These are phyloP conservation scores for Paramecium pentaurelia DNA, from an alignment of 73 alveolate genomes.

Conservation along the genomic window DNA sequence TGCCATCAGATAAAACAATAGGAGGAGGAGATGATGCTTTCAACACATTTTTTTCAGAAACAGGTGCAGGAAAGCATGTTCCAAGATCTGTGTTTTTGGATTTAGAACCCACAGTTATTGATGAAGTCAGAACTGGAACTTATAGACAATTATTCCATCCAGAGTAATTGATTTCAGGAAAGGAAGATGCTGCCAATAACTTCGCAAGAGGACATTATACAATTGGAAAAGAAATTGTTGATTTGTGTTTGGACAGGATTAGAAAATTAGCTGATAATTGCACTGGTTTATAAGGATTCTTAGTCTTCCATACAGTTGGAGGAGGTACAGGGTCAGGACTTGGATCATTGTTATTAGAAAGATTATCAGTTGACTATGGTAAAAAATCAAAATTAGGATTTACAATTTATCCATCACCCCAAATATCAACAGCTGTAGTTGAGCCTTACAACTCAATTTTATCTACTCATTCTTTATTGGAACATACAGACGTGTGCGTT, in stretches of 20 bases:
- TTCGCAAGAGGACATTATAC: slow-evolving; percentile 53
- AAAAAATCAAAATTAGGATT: background rate
- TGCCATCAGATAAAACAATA: background rate
- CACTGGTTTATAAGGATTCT: background rate
- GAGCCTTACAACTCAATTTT: background rate
- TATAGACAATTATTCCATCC: background rate
- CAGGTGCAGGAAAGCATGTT: background rate
- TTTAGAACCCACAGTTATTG: slow-evolving; percentile 58
- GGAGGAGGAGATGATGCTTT: background rate
- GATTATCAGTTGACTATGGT: slow-evolving; percentile 47
- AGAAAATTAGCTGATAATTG: slow-evolving; percentile 34
- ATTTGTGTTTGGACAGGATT: slow-evolving; percentile 16
- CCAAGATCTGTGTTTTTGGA: background rate
- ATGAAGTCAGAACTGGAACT: slow-evolving; percentile 57
- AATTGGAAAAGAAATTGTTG: slow-evolving; percentile 28
- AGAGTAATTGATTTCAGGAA: background rate
- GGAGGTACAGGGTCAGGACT: slow-evolving; percentile 63
- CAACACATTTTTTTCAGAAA: background rate
- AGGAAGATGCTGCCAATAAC: slow-evolving; percentile 39
- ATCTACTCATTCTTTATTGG: background rate
- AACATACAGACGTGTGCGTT: background rate
- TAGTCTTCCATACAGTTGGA: background rate
- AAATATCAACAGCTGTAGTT: background rate
- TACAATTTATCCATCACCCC: background rate
- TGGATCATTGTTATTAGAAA: background rate